These are phyloP conservation scores for Ustilago loliicola DNA, from an alignment of 1,284 basidiomycete species.

Conservation along the genomic window DNA sequence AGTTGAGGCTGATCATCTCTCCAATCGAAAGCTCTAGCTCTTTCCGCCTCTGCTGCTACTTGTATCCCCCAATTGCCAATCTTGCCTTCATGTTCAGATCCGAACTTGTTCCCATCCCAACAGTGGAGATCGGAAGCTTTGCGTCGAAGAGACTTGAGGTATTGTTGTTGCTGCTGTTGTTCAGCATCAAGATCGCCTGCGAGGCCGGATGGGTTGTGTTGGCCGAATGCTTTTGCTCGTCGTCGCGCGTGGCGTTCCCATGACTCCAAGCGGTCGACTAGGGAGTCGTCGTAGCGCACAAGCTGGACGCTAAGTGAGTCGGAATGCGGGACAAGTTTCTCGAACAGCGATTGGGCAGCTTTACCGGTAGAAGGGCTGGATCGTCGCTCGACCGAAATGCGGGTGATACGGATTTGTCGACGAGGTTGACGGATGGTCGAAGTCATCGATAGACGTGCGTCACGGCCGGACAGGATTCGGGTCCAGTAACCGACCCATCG, in stretches of 20 bases:
- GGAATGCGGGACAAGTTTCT: conserved; percentile 44
- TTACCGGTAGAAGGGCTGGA: background rate
- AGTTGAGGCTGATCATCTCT: conserved; percentile 49
- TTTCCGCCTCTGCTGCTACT: conserved; percentile 55
- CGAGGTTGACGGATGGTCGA: conserved; percentile 26
- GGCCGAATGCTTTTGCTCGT: conserved; percentile 51
- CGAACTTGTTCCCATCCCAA: conserved; percentile 46
- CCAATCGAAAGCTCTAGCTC: conserved; percentile 60
- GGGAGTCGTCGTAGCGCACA: conserved; percentile 46
- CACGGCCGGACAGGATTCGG: conserved; percentile 48
- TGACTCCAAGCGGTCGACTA: conserved; percentile 52
- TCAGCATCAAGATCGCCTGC: conserved; percentile 45
- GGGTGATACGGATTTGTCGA: conserved; percentile 52
- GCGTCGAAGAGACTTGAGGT: conserved; percentile 40
- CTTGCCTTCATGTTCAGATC: conserved; percentile 32
- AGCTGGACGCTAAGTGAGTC: conserved; percentile 55
- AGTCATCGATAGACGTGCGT: conserved; percentile 48
- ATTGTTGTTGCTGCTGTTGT: conserved; percentile 31
- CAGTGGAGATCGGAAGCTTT: conserved; percentile 37
- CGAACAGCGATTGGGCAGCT: conserved; percentile 9
- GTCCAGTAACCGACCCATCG: conserved; percentile 63
- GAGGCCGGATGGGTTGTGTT: conserved; percentile 45
- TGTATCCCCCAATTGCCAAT: conserved; percentile 60
- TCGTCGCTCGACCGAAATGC: conserved; percentile 45
- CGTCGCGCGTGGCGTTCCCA: conserved; percentile 60